Conservation (phyloP, 768 basidiomycete species). For the Pholiota conissans region DNA sequence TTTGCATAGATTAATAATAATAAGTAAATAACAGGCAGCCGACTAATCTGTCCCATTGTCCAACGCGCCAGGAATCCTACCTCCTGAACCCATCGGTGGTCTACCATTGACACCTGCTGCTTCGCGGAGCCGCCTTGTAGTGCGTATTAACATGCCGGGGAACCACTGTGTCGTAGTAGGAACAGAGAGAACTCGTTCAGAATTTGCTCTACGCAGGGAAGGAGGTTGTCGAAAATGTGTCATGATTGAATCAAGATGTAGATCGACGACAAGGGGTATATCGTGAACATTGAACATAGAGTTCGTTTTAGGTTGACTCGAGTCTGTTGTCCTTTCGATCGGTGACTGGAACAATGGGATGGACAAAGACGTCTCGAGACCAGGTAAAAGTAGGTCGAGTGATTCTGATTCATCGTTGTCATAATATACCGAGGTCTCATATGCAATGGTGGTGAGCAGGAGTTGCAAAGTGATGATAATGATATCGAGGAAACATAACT, state of each 20-base stretch:
- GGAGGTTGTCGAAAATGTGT: slow-evolving; percentile 56
- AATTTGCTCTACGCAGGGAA: slow-evolving; percentile 23
- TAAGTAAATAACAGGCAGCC: slow-evolving; percentile 7
- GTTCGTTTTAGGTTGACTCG: slow-evolving; percentile 22
- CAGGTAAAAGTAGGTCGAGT: slow-evolving; percentile 37
- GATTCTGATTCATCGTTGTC: slow-evolving; percentile 35
- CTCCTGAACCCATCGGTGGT: background rate
- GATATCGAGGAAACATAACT: slow-evolving; percentile 67
- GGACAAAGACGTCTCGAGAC: slow-evolving; percentile 20
- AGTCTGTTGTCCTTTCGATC: slow-evolving; percentile 5
- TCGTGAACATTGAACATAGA: slow-evolving; percentile 17
- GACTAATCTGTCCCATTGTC: slow-evolving; percentile 27
- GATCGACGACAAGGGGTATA: slow-evolving; percentile 59
- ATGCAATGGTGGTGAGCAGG: slow-evolving; percentile 65
- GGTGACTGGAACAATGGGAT: slow-evolving; percentile 20
- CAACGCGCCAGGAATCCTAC: slow-evolving; percentile 35
- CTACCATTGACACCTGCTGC: slow-evolving; percentile 10
- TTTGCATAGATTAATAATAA: slow-evolving; percentile 8
- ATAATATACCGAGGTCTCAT: slow-evolving; percentile 54
- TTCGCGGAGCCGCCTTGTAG: slow-evolving; percentile 43
- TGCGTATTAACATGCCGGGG: slow-evolving; percentile 51
- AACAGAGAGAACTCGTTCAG: slow-evolving; percentile 47
- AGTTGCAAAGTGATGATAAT: slow-evolving; percentile 68
- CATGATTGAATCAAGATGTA: slow-evolving; percentile 55
- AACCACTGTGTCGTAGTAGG: slow-evolving; percentile 62